Evolutionary conservation across 352 stramenopile species (phyloP), one percentile per base, ranked within the genome.

Genomic region (Phytophthora sp.): DNA sequence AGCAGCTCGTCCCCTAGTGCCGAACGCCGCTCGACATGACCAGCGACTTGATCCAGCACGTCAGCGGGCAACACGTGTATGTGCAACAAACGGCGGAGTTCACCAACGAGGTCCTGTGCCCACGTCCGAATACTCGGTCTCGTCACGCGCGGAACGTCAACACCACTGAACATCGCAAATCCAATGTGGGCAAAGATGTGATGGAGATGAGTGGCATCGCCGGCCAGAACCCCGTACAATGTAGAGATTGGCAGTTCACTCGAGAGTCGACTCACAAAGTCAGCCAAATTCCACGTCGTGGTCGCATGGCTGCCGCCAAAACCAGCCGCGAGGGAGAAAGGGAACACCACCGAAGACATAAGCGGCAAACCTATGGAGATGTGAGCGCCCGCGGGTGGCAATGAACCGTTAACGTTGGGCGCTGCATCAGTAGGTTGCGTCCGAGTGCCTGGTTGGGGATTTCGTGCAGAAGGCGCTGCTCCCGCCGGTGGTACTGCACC

Each of bases 241-340:
- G 79, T 79, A 16, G 75, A 72, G 3, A 79, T 73, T 0, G 84
- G 69, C 12, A 92, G 45, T 20, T 87, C 78, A 51, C 55, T 69
- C 7, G 71, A 67, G 9, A 92, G 24, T 8, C 78, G 80, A 21
- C 63, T 82, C 23, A 82, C 47, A 66, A 90, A 77, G 18, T 81
- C 80, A 2, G 72, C 76, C 30, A 92, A 74, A 44, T 90, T 85
- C 84, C 84, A 92, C 26, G 73, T 82, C 9, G 63, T 86, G 31
- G 71, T 70, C 31, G 54, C 74, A 49, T 77, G 71, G n/a, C 64
- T 75, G 4, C 70, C 60, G 20, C 73, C 77, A 1, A 82, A 53
- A 45, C 73, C 77, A 1, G 77, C 64, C 7, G 71, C 71, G 27
- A 87, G 57, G 5, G 72, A 80, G 26, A 87, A 84, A 3, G 80